Percentiles rank a stretch among this genome's conserved stretches.
phyloP scores from a whole-genome alignment of 257 asterid genomes.

The Salvia hispanica region DNA sequence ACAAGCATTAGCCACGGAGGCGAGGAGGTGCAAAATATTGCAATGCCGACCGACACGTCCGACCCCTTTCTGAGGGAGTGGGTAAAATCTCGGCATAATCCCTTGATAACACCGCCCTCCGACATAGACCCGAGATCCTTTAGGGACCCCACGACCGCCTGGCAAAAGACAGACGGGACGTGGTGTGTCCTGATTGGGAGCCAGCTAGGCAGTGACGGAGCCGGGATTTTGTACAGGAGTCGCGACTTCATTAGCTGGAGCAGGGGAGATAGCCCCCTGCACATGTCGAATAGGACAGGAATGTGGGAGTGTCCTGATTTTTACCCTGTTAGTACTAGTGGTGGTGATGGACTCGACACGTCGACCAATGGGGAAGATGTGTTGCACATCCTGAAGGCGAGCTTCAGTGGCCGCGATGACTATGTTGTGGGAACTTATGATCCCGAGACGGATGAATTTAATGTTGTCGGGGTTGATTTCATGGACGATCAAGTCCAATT shows the following conservation, averaged over 20 bases:
- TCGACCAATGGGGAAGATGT: slow-evolving; percentile 34
- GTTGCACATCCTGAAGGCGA: slow-evolving; percentile 43
- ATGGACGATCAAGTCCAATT: slow-evolving; percentile 30
- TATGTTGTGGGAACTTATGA: slow-evolving; percentile 41
- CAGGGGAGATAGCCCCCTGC: slow-evolving; percentile 28
- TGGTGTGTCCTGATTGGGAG: slow-evolving; percentile 42
- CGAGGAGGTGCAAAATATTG: slow-evolving; percentile 64
- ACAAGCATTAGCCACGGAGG: slow-evolving; percentile 38
- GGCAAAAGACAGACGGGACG: slow-evolving; percentile 30
- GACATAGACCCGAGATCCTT: slow-evolving; percentile 30
- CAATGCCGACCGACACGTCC: slow-evolving; percentile 48
- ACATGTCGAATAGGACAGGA: slow-evolving; percentile 38
- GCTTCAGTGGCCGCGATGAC: slow-evolving; percentile 37
- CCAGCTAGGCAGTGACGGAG: slow-evolving; percentile 28
- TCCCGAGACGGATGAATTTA: slow-evolving; percentile 26
- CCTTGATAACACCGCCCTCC: slow-evolving; percentile 43
- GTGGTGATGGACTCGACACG: slow-evolving; percentile 35
- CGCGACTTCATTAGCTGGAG: slow-evolving; percentile 39
- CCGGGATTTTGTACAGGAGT: slow-evolving; percentile 37
- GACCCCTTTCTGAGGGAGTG: slow-evolving; percentile 59
- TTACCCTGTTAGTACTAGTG: slow-evolving; percentile 32
- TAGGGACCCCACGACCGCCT: slow-evolving; percentile 49
- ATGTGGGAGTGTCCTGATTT: slow-evolving; percentile 63
- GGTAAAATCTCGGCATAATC: slow-evolving; percentile 52
- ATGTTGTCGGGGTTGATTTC: slow-evolving; percentile 28